Percentiles rank a stretch among this genome's conserved stretches.
These are phyloP conservation scores for Solanum hybrid DNA, from an alignment of 305 asterid species.

Conservation along the genomic window DNA sequence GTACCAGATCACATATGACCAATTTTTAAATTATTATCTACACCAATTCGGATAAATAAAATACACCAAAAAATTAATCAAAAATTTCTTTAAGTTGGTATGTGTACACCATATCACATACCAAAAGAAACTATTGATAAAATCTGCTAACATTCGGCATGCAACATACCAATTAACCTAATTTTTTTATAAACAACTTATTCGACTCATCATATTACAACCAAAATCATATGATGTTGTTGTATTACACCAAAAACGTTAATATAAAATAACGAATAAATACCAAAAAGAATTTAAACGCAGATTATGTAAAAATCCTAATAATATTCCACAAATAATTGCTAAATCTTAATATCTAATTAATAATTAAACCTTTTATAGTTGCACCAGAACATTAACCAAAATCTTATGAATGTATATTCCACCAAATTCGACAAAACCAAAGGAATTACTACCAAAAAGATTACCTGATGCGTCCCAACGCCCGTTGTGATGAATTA, in stretches of 20 bases:
- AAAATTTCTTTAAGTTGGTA: not conserved
- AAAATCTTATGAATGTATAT: not conserved
- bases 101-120: not conserved
- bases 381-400: not conserved
- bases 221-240: no score
- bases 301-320: not conserved
- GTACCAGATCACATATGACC: not conserved
- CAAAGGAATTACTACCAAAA: not conserved
- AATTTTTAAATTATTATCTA: no score
- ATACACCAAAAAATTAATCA: not conserved
- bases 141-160: not conserved
- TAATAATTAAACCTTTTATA: not conserved
- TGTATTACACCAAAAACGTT: no score
- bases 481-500: not conserved
- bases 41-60: no score
- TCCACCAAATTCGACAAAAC: not conserved
- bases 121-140: not conserved
- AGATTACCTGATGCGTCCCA: not conserved
- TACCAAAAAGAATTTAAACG: not conserved
- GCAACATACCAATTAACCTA: no score
- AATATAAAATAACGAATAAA: no score
- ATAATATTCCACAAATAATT: not conserved
- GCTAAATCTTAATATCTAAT: not conserved
- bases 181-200: no score
- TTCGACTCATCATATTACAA: no score